phyloP scores from a whole-genome alignment of 225 moss, liverwort and hornwort genomes.

The Rhytidiadelphus loreus region DNA sequence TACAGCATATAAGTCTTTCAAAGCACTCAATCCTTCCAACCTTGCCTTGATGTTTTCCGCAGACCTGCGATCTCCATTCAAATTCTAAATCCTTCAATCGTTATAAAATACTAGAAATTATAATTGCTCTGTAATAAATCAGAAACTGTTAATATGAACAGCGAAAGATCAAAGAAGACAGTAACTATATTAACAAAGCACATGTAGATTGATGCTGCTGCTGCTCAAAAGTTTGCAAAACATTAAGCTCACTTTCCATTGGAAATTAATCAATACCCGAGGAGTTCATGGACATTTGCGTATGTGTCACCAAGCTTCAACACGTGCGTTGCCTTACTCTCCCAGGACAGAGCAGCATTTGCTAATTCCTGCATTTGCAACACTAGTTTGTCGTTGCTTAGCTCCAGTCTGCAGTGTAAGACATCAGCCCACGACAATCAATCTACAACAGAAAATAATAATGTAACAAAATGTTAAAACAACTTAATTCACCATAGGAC shows the following conservation, averaged over 20 bases:
- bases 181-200: background rate
- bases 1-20: constrained; percentile 34
- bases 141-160: background rate
- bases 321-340: constrained; percentile 38
- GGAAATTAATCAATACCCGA: constrained; percentile 30
- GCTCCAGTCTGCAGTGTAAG: constrained; percentile 50
- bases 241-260: background rate
- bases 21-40: constrained; percentile 31
- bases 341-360: constrained; percentile 57
- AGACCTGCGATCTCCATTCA: constrained; percentile 32
- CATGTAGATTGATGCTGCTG: background rate
- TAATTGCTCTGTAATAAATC: background rate
- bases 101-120: background rate
- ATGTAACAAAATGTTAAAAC: background rate
- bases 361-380: constrained; percentile 42
- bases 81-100: background rate
- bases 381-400: constrained; percentile 46
- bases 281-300: constrained; percentile 42
- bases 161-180: background rate
- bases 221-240: background rate
- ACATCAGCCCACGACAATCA: background rate
- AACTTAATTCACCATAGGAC: background rate
- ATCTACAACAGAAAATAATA: background rate
- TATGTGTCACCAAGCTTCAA: constrained; percentile 42
- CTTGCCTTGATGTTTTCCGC: constrained; percentile 46